Evolutionary conservation across 1,284 basidiomycete genomes (phyloP).

Genomic region (Takashimella tepidaria): DNA sequence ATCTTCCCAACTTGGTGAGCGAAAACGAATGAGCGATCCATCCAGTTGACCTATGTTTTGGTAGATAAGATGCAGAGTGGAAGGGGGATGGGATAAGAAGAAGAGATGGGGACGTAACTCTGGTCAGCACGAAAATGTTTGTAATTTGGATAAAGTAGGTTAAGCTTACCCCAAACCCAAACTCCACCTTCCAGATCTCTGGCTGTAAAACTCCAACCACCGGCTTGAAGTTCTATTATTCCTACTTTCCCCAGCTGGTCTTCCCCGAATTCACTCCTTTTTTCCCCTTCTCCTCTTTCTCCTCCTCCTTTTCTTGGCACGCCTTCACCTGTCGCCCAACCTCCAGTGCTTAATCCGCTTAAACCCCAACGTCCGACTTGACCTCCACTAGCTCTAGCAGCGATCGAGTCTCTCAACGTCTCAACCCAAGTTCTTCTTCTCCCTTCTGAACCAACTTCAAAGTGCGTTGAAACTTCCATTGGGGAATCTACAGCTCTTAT

Average conservation of each 20-base stretch:
- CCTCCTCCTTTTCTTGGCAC: background rate
- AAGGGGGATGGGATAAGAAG: background rate
- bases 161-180: constrained; percentile 69
- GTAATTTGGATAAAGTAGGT: no score
- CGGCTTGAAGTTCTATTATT: constrained; percentile 69
- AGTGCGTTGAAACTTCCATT: constrained; percentile 29
- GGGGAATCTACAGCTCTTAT: constrained; percentile 56
- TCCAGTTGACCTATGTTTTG: constrained; percentile 57
- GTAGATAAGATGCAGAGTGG: background rate
- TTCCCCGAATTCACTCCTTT: background rate
- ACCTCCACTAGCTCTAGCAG: no score
- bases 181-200: constrained; percentile 63
- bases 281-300: background rate
- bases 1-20: constrained; percentile 24
- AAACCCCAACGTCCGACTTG: background rate
- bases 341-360: background rate
- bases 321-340: background rate
- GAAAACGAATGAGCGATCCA: constrained; percentile 42
- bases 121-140: no score
- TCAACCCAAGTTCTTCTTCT: constrained; percentile 11
- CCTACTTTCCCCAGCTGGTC: constrained; percentile 22
- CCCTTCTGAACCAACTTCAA: background rate
- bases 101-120: no score
- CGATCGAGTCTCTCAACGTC: constrained; percentile 10
- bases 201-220: constrained; percentile 59